phyloP scores from a whole-genome alignment of 164 flowering plant species.

The Aristolochia contorta region DNA sequence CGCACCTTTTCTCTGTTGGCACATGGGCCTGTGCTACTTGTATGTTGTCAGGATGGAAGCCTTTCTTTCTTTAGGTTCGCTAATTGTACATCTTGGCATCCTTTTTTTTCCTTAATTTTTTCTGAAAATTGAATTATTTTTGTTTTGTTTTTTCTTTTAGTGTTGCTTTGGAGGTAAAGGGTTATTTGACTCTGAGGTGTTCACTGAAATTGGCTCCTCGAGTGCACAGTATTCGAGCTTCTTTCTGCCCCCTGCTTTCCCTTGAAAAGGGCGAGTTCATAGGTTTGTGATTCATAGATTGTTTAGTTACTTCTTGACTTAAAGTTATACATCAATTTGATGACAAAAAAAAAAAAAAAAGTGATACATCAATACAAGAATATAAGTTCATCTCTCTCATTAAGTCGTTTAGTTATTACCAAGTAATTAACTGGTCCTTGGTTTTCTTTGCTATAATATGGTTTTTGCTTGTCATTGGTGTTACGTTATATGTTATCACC shows the following conservation, averaged over 20 bases:
- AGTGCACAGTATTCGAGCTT: constrained; percentile 68
- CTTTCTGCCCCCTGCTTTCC: constrained; percentile 93
- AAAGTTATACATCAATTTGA: too few species aligned
- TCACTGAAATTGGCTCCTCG: constrained; percentile 81
- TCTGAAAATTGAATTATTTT: background rate
- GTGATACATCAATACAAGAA: background rate
- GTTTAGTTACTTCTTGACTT: background rate
- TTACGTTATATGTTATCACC: too few species aligned
- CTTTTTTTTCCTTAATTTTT: background rate
- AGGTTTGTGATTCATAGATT: constrained; percentile 33
- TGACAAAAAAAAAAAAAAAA: too few species aligned
- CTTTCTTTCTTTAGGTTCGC: constrained; percentile 81
- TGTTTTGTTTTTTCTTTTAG: constrained; percentile 27
- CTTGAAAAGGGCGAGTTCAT: constrained; percentile 94
- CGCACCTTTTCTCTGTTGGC: constrained; percentile 90
- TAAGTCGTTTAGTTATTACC: too few species aligned
- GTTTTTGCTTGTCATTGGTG: too few species aligned
- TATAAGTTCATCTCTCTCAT: too few species aligned
- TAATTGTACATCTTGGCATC: background rate
- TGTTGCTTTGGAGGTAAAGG: constrained; percentile 74
- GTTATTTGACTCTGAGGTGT: constrained; percentile 90
- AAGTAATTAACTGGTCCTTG: too few species aligned
- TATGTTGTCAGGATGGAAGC: constrained; percentile 81
- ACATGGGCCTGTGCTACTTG: constrained; percentile 77
- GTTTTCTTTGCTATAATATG: too few species aligned